phyloP scores from a whole-genome alignment of 768 basidiomycete species.

The Suillus decipiens region DNA sequence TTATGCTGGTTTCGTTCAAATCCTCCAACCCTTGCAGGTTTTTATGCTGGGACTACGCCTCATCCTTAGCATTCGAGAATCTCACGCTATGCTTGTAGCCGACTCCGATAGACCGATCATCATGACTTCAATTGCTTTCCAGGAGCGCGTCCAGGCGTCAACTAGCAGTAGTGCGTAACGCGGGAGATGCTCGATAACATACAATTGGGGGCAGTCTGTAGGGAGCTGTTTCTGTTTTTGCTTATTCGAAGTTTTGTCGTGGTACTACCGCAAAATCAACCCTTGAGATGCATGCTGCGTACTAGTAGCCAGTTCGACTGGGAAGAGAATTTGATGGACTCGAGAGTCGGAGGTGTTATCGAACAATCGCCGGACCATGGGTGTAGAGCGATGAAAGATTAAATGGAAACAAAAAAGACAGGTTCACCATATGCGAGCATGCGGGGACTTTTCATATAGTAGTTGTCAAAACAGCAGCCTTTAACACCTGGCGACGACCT shows the following conservation, averaged over 20 bases:
- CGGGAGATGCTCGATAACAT: no score
- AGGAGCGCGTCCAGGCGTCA: not conserved
- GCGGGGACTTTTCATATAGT: no score
- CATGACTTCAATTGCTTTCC: not conserved
- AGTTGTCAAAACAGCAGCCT: no score
- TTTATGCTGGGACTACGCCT: not conserved
- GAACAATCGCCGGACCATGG: not conserved
- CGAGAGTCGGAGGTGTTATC: not conserved
- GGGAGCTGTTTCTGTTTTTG: no score
- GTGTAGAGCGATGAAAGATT: not conserved
- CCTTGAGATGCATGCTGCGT: not conserved
- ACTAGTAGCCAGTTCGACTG: not conserved
- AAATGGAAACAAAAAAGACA: no score
- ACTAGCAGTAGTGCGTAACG: not conserved
- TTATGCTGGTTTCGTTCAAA: not conserved
- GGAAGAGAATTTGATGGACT: not conserved
- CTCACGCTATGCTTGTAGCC: not conserved
- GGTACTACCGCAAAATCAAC: not conserved
- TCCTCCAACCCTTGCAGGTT: not conserved
- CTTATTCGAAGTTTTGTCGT: not conserved
- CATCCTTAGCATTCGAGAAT: not conserved
- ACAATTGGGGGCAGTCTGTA: no score
- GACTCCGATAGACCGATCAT: not conserved
- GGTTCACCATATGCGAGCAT: no score
- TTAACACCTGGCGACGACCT: no score